These are phyloP conservation scores for Cyberlindnera americana DNA, from an alignment of 805 yeast species.

Conservation along the genomic window DNA sequence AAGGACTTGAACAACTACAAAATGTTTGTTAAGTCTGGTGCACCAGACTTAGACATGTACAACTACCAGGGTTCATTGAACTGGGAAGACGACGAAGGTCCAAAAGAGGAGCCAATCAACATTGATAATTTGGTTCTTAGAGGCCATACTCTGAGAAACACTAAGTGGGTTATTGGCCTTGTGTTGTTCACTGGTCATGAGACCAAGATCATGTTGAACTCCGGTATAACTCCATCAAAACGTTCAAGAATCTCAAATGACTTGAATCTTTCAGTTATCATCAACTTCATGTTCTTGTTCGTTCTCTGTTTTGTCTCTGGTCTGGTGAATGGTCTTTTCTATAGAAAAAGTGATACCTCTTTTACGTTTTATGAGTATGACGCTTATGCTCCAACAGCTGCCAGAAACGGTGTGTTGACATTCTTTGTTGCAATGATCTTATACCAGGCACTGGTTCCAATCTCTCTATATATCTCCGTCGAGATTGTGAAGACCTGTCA, in stretches of 20 bases:
- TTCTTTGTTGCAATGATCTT: conserved; percentile 75
- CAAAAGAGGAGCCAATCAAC: conserved; percentile 53
- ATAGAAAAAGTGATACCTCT: conserved; percentile 43
- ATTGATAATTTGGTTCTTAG: conserved; percentile 66
- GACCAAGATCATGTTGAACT: conserved; percentile 74
- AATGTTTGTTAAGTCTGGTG: conserved; percentile 73
- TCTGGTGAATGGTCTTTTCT: conserved; percentile 66
- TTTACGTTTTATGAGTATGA: conserved; percentile 63
- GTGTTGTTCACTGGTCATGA: conserved; percentile 76
- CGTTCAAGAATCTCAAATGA: conserved; percentile 73
- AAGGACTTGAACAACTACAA: conserved; percentile 44
- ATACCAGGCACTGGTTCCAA: conserved; percentile 78
- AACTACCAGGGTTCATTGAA: conserved; percentile 68
- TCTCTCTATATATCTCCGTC: conserved; percentile 74
- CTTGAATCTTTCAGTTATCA: conserved; percentile 61
- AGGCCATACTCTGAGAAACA: conserved; percentile 72
- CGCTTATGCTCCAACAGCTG: conserved; percentile 61
- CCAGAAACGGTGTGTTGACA: conserved; percentile 62
- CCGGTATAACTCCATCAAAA: conserved; percentile 77
- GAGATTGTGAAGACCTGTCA: conserved; percentile 80
- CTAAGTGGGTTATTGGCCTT: conserved; percentile 76
- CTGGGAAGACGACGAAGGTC: conserved; percentile 38
- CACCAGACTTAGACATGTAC: conserved; percentile 74
- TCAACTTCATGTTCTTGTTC: conserved; percentile 63
- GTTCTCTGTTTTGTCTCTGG: conserved; percentile 66